phyloP scores from a whole-genome alignment of 345 rosid genomes.

The Draba incana region DNA sequence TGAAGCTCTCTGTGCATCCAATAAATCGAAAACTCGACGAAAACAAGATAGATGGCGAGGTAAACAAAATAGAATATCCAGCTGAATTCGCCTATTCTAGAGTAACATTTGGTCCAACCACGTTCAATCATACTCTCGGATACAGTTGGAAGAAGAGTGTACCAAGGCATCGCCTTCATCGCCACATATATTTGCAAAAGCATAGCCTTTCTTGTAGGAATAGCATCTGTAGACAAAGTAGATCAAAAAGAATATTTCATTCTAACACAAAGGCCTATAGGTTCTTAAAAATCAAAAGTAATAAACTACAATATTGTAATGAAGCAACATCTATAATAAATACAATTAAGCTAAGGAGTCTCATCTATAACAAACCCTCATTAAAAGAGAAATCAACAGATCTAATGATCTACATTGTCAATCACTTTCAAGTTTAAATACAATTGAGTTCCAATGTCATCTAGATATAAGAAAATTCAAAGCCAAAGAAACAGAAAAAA shows the following conservation, averaged over 20 bases:
- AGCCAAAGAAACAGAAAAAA: background rate
- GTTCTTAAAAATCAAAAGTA: background rate
- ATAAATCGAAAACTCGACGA: constrained; percentile 91
- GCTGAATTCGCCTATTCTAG: constrained; percentile 65
- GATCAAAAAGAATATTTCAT: background rate
- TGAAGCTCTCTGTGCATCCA: constrained; percentile 97
- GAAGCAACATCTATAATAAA: background rate
- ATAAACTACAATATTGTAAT: background rate
- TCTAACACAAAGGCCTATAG: background rate
- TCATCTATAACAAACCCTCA: background rate
- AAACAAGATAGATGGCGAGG: constrained; percentile 56
- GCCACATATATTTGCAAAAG: constrained; percentile 85
- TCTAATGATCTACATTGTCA: background rate
- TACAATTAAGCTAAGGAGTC: constrained; percentile 8
- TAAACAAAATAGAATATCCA: constrained; percentile 56
- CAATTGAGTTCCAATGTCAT: constrained; percentile 3
- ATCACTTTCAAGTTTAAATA: background rate
- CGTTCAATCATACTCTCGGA: constrained; percentile 83
- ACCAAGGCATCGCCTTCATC: constrained; percentile 96
- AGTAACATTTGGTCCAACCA: constrained; percentile 88
- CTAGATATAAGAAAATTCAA: background rate
- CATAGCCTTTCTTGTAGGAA: constrained; percentile 87
- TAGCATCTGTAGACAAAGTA: constrained; percentile 66
- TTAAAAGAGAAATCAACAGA: background rate
- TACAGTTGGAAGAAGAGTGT: constrained; percentile 76